These are phyloP conservation scores for Neofusicoccum cordaticola DNA, from an alignment of 2,329 filamentous ascomycete species.

Conservation along the genomic window DNA sequence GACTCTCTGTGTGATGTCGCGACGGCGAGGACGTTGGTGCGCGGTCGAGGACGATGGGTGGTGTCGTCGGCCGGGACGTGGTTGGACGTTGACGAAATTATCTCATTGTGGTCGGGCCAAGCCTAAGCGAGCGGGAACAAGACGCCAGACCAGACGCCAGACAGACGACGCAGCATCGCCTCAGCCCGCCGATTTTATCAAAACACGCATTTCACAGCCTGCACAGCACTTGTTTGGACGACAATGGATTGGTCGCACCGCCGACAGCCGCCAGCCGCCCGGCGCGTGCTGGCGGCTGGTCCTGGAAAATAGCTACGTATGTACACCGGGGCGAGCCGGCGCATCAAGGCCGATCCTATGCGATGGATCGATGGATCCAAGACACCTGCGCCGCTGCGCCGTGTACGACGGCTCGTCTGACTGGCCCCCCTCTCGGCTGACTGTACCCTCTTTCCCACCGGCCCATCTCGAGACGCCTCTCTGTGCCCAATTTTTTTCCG, in stretches of 20 bases:
- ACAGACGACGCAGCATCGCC: neutral
- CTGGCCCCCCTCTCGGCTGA: neutral
- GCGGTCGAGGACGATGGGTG: conserved; percentile 3
- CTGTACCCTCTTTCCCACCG: neutral
- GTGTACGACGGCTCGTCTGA: conserved; percentile 7
- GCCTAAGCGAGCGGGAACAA: conserved; percentile 17
- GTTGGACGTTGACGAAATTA: conserved; percentile 18
- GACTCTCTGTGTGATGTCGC: conserved; percentile 29
- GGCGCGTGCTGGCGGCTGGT: neutral
- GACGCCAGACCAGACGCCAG: neutral
- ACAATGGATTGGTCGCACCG: conserved; percentile 2
- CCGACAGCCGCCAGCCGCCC: conserved; percentile 6
- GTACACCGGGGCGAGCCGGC: conserved; percentile 13
- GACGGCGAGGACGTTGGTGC: conserved; percentile 3
- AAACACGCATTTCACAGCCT: neutral
- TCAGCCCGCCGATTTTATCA: neutral
- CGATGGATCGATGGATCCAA: neutral
- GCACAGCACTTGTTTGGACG: neutral
- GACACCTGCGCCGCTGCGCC: conserved; percentile 5
- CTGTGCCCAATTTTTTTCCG: neutral
- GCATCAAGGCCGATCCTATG: conserved; percentile 4
- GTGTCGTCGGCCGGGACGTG: conserved; percentile 14
- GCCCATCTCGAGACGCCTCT: conserved; percentile 7
- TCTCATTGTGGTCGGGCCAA: conserved; percentile 19
- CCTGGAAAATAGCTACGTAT: conserved; percentile 15